Percentiles rank a stretch among this genome's conserved stretches.
phyloP scores from a whole-genome alignment of 805 yeast species.

The Metschnikowia shivogae region DNA sequence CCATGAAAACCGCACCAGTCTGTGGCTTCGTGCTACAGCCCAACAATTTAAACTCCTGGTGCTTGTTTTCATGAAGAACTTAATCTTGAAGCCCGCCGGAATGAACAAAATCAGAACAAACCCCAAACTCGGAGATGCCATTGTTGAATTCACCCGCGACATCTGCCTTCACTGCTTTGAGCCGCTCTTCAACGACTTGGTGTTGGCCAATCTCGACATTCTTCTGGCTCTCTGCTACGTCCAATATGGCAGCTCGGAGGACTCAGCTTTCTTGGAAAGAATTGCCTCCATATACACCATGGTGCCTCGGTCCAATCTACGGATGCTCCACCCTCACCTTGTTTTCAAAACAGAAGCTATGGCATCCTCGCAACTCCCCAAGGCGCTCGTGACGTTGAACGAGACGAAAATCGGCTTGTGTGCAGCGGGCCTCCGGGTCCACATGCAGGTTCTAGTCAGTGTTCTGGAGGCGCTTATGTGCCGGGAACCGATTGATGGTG shows the following conservation, averaged over 20 bases:
- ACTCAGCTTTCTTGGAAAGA: conserved; percentile 6
- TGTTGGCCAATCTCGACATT: conserved; percentile 29
- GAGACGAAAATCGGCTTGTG: conserved; percentile 30
- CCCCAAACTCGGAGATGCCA: conserved; percentile 18
- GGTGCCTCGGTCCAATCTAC: conserved; percentile 8
- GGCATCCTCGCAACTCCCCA: conserved; percentile 22
- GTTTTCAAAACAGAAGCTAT: conserved; percentile 25
- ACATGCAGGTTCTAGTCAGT: conserved; percentile 22
- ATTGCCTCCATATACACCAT: conserved; percentile 5
- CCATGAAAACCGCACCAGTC: conserved; percentile 17
- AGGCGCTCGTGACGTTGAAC: conserved; percentile 25
- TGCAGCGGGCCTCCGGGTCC: conserved; percentile 28
- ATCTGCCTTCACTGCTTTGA: conserved; percentile 26
- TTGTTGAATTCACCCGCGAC: conserved; percentile 22
- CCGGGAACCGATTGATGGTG: neutral
- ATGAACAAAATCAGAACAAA: conserved; percentile 22
- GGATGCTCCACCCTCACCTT: conserved; percentile 15
- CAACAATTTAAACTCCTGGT: conserved; percentile 35
- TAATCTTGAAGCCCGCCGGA: conserved; percentile 19
- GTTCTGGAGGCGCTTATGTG: conserved; percentile 4
- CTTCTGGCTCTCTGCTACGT: conserved; percentile 21
- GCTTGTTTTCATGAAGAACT: conserved; percentile 26
- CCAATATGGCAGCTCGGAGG: conserved; percentile 3
- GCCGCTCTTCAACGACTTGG: conserved; percentile 29
- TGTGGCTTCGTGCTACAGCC: conserved; percentile 39